Percentiles rank a stretch among this genome's conserved stretches.
Evolutionary conservation across 257 asterid genomes (phyloP).

Genomic region (Catharanthus roseus): DNA sequence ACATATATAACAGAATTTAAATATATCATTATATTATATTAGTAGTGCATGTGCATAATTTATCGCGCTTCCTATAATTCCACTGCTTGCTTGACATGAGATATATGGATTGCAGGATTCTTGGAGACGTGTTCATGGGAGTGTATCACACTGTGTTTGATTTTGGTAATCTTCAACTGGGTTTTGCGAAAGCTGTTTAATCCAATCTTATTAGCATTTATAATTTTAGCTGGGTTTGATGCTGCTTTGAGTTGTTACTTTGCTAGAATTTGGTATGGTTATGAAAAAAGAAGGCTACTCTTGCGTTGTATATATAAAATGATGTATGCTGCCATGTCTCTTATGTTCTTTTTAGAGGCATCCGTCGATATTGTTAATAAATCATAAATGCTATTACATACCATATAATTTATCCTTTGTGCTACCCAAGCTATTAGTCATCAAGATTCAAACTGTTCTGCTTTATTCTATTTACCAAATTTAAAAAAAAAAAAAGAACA

Average conservation of each 20-base stretch:
- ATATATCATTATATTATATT: neutral
- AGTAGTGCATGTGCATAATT: too few relatives aligned
- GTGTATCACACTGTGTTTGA: constrained; percentile 89
- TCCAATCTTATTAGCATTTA: too few relatives aligned
- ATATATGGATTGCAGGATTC: constrained; percentile 55
- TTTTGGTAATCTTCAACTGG: constrained; percentile 69
- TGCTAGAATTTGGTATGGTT: too few relatives aligned
- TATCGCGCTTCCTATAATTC: neutral
- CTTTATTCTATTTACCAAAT: too few relatives aligned
- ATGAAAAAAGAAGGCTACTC: too few relatives aligned
- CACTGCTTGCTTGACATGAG: neutral
- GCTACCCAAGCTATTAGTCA: too few relatives aligned
- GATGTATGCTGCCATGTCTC: neutral
- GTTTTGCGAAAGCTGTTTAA: constrained; percentile 82
- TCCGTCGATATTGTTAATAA: too few relatives aligned
- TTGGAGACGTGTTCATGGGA: constrained; percentile 97
- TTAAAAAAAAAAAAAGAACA: too few relatives aligned
- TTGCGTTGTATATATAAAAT: neutral
- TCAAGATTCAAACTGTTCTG: too few relatives aligned
- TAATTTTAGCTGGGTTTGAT: neutral
- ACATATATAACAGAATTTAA: too few relatives aligned
- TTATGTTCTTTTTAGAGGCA: neutral
- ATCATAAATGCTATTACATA: too few relatives aligned
- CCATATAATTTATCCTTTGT: too few relatives aligned
- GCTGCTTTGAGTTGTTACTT: neutral